Evolutionary conservation across 2,329 filamentous ascomycete species (phyloP).

Genomic region (Drechslerella dactyloides): DNA sequence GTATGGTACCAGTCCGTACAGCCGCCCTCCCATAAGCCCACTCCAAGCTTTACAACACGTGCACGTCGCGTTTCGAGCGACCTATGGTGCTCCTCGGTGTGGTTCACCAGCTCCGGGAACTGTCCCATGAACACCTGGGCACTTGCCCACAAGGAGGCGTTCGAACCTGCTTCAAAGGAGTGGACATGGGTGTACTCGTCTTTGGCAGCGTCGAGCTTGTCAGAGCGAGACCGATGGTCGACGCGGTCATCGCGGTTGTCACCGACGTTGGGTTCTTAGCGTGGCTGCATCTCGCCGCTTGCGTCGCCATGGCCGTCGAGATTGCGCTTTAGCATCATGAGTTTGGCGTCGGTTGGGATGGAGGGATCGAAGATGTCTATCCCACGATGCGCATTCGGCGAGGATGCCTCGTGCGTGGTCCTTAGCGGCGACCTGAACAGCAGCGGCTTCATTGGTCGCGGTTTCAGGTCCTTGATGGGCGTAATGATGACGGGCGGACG

Average conservation of each 20-base stretch:
- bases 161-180: constrained; percentile 15
- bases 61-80: constrained; percentile 2
- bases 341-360: constrained; percentile 3
- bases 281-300: too few species aligned
- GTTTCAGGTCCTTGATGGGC: not conserved
- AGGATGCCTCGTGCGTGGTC: constrained; percentile 6
- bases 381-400: constrained; percentile 7
- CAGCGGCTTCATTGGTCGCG: not conserved
- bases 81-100: constrained; percentile 16
- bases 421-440: not conserved
- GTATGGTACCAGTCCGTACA: not conserved
- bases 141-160: constrained; percentile 31
- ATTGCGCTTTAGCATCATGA: too few species aligned
- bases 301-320: too few species aligned
- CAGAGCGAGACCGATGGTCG: not conserved
- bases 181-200: constrained; percentile 15
- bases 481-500: too few species aligned
- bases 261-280: too few species aligned
- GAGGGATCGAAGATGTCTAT: constrained; percentile 22
- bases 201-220: not conserved
- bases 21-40: constrained; percentile 31
- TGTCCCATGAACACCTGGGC: constrained; percentile 24
- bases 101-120: constrained; percentile 32
- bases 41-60: constrained; percentile 9
- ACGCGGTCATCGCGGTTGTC: too few species aligned